A percentile compares a stretch with the other conserved stretches of the same genome.
phyloP scores from a whole-genome alignment of 1,284 basidiomycete species.

The Cryptococcus hybrid region DNA sequence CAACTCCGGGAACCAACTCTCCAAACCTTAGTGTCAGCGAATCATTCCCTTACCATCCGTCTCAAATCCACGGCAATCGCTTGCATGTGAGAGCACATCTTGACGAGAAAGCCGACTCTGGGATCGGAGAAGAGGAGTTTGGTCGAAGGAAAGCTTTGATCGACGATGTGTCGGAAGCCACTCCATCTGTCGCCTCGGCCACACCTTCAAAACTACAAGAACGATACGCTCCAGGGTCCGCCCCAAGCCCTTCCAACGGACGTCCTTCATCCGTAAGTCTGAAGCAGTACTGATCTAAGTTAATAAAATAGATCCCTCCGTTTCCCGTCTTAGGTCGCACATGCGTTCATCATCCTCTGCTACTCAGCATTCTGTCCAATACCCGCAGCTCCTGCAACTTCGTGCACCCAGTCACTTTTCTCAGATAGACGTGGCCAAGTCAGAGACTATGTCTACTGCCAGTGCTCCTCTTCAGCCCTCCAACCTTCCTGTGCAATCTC shows the following conservation, averaged over 20 bases:
- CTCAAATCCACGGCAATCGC: background rate
- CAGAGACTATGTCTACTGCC: slow-evolving; percentile 35
- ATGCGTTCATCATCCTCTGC: slow-evolving; percentile 59
- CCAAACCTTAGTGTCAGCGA: background rate
- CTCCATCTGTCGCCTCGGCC: slow-evolving; percentile 53
- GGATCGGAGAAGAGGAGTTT: slow-evolving; percentile 35
- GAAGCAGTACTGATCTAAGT: slow-evolving; percentile 41
- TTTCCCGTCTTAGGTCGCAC: slow-evolving; percentile 73
- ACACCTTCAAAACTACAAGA: slow-evolving; percentile 6
- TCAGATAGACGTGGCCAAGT: slow-evolving; percentile 38
- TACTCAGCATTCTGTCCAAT: slow-evolving; percentile 51
- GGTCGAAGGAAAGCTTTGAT: slow-evolving; percentile 10
- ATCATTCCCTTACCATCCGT: background rate
- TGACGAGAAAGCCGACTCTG: background rate
- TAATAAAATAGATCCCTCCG: slow-evolving; percentile 66
- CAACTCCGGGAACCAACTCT: background rate
- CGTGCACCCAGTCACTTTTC: slow-evolving; percentile 41
- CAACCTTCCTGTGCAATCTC: background rate
- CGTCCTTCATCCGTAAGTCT: slow-evolving; percentile 21
- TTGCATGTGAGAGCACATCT: slow-evolving; percentile 1
- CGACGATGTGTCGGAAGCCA: slow-evolving; percentile 52
- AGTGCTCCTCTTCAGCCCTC: slow-evolving; percentile 2
- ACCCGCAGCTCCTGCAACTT: slow-evolving; percentile 15
- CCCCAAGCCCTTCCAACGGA: slow-evolving; percentile 11
- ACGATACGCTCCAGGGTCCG: slow-evolving; percentile 6